Evolutionary conservation across 2,329 filamentous ascomycete species (phyloP).

Genomic region (Colletotrichum sp.): DNA sequence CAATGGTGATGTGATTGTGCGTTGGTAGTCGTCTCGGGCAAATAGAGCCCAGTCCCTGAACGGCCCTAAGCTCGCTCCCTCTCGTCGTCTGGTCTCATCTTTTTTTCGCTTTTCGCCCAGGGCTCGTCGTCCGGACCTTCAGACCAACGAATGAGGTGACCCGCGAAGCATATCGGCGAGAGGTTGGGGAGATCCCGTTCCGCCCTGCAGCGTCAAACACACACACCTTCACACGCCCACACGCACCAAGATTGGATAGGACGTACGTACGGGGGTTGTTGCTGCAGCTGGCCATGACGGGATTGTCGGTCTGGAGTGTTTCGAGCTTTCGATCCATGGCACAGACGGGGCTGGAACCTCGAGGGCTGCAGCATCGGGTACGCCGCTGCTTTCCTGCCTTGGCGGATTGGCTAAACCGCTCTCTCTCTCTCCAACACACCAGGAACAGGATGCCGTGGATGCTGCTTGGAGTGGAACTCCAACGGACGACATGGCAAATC

Average conservation of each 20-base stretch:
- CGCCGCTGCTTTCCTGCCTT: neutral
- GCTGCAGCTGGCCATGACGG: conserved; percentile 7
- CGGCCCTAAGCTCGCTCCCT: neutral
- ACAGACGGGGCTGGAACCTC: conserved; percentile 16
- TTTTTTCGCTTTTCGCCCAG: neutral
- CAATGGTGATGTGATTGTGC: neutral
- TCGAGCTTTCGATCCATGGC: neutral
- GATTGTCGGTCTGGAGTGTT: neutral
- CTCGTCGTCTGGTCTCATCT: conserved; percentile 10
- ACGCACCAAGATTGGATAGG: neutral
- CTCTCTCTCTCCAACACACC: neutral
- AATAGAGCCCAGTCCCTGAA: neutral
- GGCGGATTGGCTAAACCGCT: neutral
- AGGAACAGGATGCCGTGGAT: neutral
- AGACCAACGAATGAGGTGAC: neutral
- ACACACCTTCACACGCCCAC: neutral
- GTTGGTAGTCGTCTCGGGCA: neutral
- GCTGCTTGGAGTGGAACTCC: neutral
- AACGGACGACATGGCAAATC: neutral
- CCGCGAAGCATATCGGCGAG: neutral
- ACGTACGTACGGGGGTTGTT: neutral
- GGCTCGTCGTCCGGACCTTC: conserved; percentile 1
- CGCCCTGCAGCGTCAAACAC: conserved; percentile 10
- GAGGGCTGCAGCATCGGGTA: neutral
- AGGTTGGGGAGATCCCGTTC: conserved; percentile 8